Percentiles rank a stretch among this genome's conserved stretches.
Evolutionary conservation across 345 rosid species (phyloP).

Genomic region (Syzygium jambos): DNA sequence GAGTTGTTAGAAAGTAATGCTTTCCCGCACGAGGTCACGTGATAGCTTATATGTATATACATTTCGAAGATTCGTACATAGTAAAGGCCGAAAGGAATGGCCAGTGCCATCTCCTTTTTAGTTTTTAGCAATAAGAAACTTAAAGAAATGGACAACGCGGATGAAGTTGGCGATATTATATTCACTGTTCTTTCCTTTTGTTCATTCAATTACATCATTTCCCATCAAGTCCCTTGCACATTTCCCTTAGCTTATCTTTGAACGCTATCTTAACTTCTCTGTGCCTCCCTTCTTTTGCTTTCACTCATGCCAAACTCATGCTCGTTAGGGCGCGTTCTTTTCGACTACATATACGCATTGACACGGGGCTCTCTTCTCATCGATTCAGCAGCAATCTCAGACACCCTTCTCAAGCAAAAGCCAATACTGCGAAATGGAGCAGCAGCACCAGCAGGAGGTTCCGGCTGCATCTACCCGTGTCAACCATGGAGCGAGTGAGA

Average conservation of each 20-base stretch:
- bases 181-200: background rate
- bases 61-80: background rate
- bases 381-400: background rate
- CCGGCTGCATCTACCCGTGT: background rate
- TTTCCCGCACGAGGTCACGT: background rate
- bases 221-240: background rate
- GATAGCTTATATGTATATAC: background rate
- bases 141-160: background rate
- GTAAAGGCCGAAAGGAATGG: background rate
- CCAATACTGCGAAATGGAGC: background rate
- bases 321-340: background rate
- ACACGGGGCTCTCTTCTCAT: background rate
- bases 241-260: background rate
- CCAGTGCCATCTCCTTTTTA: background rate
- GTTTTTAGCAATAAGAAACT: background rate
- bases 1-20: background rate
- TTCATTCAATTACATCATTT: background rate
- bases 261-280: background rate
- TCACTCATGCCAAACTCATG: conserved; percentile 2
- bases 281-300: background rate
- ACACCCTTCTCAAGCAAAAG: background rate
- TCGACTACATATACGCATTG: background rate
- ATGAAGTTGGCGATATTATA: background rate
- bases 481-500: background rate
- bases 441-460: background rate